Base-by-base conservation (phyloP, 495 filamentous ascomycete genomes). In the Cercophora sp. region DNA sequence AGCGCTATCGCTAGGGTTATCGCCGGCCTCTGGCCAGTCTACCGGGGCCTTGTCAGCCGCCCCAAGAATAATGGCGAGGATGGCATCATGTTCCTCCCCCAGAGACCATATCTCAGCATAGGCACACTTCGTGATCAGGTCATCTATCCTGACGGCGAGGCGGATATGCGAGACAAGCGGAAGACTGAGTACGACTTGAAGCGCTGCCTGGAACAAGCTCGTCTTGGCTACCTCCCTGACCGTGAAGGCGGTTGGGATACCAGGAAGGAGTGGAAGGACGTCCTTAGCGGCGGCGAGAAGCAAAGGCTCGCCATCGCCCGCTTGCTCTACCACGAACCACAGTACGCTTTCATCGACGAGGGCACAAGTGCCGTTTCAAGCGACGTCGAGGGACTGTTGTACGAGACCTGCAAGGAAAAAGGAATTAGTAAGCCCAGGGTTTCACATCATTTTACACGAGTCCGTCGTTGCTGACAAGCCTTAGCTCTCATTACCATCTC, bases 61-160 rank as follows among this genome's bases (percentile, higher is more conserved):
- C 94, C 94, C 1, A 85, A 92, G 54, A 76, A 71, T 16, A 79
- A 85, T 23, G 93, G 91, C 22, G 74, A 86, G 52, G 91, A 95
- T 48, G 94, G 94, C 35, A 90, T 96, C 70, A 96, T 99, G 91
- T 96, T 97, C 75, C 82, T 97, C 34, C 91, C 94, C 1, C 94
- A 99, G 65, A 79, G 91, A 10, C 90, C 92, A 0, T 99, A 99
- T 63, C 80, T 97, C 16, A 89, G 85, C 64, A 85, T 92, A 31
- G 94, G 94, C n/a, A 99, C 94, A 3, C 76, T 99, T 6, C 82
- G 92, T 6, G 94, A 99, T 56, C 94, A 99, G 67, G 91, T 99
- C 52, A 96, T 96, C 68, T 99, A 99, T 55, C 94, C 94, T 2
- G 91, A 97, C 58, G 91, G 86, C 9, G 92, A 91, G 65, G 77